phyloP scores from a whole-genome alignment of 768 basidiomycete genomes.

The Agaricus subrufescens region DNA sequence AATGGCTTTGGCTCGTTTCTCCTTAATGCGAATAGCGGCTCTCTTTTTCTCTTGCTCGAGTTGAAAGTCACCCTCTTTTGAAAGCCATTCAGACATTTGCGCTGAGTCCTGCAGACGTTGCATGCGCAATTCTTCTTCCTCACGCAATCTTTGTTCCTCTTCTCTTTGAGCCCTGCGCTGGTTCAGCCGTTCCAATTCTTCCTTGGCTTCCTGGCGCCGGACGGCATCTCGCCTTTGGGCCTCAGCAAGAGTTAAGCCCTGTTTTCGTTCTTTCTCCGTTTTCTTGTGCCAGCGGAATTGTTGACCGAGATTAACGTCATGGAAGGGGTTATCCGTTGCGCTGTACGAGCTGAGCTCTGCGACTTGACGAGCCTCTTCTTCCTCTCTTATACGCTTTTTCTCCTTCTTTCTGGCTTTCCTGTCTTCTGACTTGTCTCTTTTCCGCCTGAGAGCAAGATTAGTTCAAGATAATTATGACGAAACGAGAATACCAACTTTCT shows the following conservation, averaged over 20 bases:
- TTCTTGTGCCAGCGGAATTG: constrained; percentile 99
- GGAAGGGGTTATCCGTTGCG: constrained; percentile 96
- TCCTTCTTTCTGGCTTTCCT: constrained; percentile 82
- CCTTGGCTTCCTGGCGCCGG: constrained; percentile 86
- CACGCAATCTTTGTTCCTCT: constrained; percentile 79
- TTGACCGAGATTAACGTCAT: constrained; percentile 93
- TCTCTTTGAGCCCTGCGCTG: constrained; percentile 88
- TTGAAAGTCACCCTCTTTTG: constrained; percentile 96
- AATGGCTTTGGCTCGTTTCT: constrained; percentile 97
- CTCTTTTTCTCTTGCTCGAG: constrained; percentile 88
- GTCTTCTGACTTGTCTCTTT: constrained; percentile 85
- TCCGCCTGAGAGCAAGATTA: constrained; percentile 46
- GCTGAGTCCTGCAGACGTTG: constrained; percentile 88
- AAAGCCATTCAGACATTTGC: constrained; percentile 97
- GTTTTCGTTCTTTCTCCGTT: constrained; percentile 90
- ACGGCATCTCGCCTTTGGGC: constrained; percentile 74
- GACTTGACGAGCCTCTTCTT: constrained; percentile 88
- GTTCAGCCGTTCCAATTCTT: constrained; percentile 91
- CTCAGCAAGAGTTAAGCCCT: constrained; percentile 77
- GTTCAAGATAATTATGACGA: constrained; percentile 4
- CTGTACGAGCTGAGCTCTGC: constrained; percentile 96
- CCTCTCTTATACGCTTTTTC: constrained; percentile 76
- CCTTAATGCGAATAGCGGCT: constrained; percentile 91
- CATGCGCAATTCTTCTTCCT: constrained; percentile 91
- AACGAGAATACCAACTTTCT: constrained; percentile 35